Conservation (phyloP, 2,329 filamentous ascomycete species). For the Fusarium sp. region DNA sequence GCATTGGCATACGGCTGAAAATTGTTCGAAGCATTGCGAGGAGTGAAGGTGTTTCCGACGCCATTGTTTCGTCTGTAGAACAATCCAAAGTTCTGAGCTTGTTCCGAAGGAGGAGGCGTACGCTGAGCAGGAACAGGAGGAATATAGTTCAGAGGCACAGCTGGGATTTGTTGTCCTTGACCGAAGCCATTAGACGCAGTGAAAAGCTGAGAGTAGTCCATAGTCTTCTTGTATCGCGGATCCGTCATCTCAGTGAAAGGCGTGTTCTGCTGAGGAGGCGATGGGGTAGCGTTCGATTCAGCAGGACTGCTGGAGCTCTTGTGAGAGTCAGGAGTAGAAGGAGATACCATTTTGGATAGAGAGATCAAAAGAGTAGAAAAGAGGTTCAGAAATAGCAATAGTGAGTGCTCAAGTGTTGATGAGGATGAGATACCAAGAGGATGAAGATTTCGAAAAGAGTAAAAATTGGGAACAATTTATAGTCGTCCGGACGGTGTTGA, state of each 20-base stretch:
- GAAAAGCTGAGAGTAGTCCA: not conserved
- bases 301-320: slow-evolving; percentile 29
- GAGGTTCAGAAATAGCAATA: not conserved
- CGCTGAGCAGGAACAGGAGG: not conserved
- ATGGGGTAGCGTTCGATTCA: slow-evolving; percentile 11
- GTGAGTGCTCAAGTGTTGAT: not conserved
- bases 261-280: slow-evolving; percentile 17
- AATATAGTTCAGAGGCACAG: not conserved
- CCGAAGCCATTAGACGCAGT: slow-evolving; percentile 5
- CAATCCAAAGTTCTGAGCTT: not conserved
- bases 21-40: not conserved
- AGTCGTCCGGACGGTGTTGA: not conserved
- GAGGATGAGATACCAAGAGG: slow-evolving; percentile 13
- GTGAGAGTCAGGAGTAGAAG: slow-evolving; percentile 18
- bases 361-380: not conserved
- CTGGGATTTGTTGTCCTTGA: not conserved
- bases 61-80: not conserved
- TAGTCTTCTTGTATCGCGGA: slow-evolving; percentile 2
- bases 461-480: slow-evolving; percentile 26
- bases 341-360: slow-evolving; percentile 9
- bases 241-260: slow-evolving; percentile 28
- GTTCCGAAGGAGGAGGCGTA: not conserved
- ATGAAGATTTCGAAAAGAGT: slow-evolving; percentile 23
- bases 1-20: not conserved
- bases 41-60: not conserved